Conservation (phyloP, 1,284 basidiomycete genomes). For the Meripilus lineatus region DNA sequence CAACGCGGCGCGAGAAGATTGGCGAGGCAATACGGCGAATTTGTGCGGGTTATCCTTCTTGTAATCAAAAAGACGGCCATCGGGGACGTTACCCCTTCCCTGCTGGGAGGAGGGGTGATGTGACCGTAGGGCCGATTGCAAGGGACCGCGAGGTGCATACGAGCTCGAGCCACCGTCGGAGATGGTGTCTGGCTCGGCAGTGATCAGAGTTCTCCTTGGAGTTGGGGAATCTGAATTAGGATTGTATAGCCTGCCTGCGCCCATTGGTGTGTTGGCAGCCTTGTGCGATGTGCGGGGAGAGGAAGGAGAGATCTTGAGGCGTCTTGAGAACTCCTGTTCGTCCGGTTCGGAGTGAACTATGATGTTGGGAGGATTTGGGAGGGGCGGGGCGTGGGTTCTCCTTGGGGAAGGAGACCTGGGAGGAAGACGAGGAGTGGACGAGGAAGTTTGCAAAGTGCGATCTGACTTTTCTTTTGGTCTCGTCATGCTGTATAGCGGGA, state of each 20-base stretch:
- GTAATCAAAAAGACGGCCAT: slow-evolving; percentile 73
- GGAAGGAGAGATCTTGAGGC: slow-evolving; percentile 55
- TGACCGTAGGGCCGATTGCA: slow-evolving; percentile 21
- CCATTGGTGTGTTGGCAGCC: slow-evolving; percentile 15
- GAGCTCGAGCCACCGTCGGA: slow-evolving; percentile 53
- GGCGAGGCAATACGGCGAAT: slow-evolving; percentile 63
- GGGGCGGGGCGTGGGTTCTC: slow-evolving; percentile 22
- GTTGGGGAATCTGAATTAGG: slow-evolving; percentile 60
- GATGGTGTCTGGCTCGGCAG: slow-evolving; percentile 55
- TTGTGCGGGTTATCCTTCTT: slow-evolving; percentile 81
- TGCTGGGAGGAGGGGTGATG: slow-evolving; percentile 25
- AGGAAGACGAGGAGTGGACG: slow-evolving; percentile 21
- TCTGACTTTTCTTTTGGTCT: slow-evolving; percentile 44
- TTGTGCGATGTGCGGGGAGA: slow-evolving; percentile 31
- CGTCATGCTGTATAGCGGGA: slow-evolving; percentile 31
- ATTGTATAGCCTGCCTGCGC: slow-evolving; percentile 57
- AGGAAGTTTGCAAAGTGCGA: slow-evolving; percentile 30
- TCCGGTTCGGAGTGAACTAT: slow-evolving; percentile 52
- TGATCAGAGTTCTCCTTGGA: slow-evolving; percentile 45
- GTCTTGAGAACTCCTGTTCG: slow-evolving; percentile 54
- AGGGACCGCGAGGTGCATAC: slow-evolving; percentile 37
- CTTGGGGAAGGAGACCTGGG: slow-evolving; percentile 26
- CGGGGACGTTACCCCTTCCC: slow-evolving; percentile 30
- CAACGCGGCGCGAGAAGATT: slow-evolving; percentile 20
- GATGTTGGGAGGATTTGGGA: slow-evolving; percentile 30